phyloP scores from a whole-genome alignment of 1,284 basidiomycete genomes.

The Apiotrichum veenhuisii region DNA sequence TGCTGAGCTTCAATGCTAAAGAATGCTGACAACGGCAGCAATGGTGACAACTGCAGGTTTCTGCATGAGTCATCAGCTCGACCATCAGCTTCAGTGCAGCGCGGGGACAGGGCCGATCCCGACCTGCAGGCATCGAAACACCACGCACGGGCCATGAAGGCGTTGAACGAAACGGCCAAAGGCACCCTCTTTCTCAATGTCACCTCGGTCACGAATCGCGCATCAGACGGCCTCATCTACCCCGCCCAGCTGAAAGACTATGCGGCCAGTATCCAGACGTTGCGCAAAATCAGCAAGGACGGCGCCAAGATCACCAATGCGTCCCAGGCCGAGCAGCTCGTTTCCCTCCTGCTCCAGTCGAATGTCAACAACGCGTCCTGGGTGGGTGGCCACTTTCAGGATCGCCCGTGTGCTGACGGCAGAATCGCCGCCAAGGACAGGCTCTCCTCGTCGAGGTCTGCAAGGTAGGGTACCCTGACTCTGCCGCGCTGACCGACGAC shows the following conservation, averaged over 20 bases:
- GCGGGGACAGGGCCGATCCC: too few relatives aligned
- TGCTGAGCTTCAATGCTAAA: neutral
- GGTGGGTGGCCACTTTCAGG: slow-evolving; percentile 4
- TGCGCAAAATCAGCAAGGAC: neutral
- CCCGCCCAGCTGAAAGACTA: neutral
- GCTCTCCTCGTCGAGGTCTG: slow-evolving; percentile 1
- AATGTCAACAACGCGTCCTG: slow-evolving; percentile 11
- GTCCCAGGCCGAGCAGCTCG: slow-evolving; percentile 5
- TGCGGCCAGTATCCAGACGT: neutral
- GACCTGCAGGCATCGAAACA: too few relatives aligned
- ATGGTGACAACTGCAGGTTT: slow-evolving; percentile 1
- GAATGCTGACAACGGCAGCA: neutral
- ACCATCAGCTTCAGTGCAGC: too few relatives aligned
- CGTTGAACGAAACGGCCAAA: too few relatives aligned
- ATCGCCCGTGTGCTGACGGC: neutral
- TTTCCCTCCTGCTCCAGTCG: neutral
- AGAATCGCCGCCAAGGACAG: slow-evolving; percentile 13
- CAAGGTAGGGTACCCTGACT: slow-evolving; percentile 4
- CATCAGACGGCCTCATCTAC: slow-evolving; percentile 8
- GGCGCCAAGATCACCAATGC: neutral
- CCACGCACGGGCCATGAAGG: too few relatives aligned
- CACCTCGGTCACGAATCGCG: neutral
- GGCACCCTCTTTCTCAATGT: neutral
- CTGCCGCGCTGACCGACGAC: neutral
- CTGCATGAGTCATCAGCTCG: too few relatives aligned